A percentile compares a stretch with the other conserved stretches of the same genome.
Evolutionary conservation across 2,329 filamentous ascomycete genomes (phyloP).

Genomic region (Lecanicillium sp.): DNA sequence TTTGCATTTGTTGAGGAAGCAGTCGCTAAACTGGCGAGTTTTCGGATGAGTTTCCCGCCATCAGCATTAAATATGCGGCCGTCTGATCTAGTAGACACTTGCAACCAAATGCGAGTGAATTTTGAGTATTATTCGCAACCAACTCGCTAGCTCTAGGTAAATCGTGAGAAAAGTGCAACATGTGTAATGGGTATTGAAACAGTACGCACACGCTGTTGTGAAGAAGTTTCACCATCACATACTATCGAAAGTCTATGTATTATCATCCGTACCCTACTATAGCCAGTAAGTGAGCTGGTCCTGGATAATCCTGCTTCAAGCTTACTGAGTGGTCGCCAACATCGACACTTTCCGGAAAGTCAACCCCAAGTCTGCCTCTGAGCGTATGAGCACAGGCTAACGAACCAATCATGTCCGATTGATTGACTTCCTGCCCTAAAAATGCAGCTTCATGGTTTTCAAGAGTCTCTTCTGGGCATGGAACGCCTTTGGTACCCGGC

Average conservation of each 20-base stretch:
- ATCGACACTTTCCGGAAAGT: conserved; percentile 21
- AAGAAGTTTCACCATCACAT: conserved; percentile 12
- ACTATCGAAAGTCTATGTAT: conserved; percentile 15
- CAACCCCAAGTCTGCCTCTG: conserved; percentile 22
- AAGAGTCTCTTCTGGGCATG: conserved; percentile 14
- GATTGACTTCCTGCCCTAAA: conserved; percentile 18
- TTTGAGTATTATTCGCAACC: conserved; percentile 18
- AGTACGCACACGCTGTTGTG: conserved; percentile 17
- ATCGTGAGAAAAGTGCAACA: background rate
- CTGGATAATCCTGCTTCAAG: too few relatives aligned
- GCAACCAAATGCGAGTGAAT: conserved; percentile 19
- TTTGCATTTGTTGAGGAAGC: conserved; percentile 14
- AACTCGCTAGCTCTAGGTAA: conserved; percentile 18
- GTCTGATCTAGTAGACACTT: conserved; percentile 21
- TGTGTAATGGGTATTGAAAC: background rate
- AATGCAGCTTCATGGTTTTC: conserved; percentile 14
- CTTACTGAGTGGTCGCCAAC: conserved; percentile 9
- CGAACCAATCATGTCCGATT: conserved; percentile 22
- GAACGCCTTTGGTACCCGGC: conserved; percentile 14
- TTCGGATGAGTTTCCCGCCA: conserved; percentile 9
- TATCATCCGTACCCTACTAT: conserved; percentile 10
- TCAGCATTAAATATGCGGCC: conserved; percentile 20
- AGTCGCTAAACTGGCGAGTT: conserved; percentile 5
- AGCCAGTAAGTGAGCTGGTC: too few relatives aligned
- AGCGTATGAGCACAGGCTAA: conserved; percentile 23